Base-by-base conservation (phyloP, 148 eudicot species). In the Vaccinium corymbosum region DNA sequence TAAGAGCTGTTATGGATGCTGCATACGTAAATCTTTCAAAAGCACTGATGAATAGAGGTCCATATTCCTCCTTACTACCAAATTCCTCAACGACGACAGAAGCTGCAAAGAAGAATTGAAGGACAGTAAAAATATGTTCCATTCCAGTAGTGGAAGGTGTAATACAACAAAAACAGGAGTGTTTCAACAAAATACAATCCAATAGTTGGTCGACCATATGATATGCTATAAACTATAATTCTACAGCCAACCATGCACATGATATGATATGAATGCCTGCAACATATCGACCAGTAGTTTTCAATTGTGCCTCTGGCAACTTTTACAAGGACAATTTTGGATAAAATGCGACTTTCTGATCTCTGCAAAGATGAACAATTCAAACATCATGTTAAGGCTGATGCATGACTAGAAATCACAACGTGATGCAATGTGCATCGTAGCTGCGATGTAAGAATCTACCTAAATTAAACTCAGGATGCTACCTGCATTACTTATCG, bases 11-110 rank as follows among this genome's bases (percentile, higher is more conserved):
- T 56, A 97, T 90, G 83, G 99, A 93, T 88, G 94, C 85, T 56
- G 99, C 93, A 90, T 89, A 83, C 48, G 95, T 92, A 90, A 97
- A 92, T 89, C 98, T 91, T 86, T 93, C 94, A 83, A 97, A 88
- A 35, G 96, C 93, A 86, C 93, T 91, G 90, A 97, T 89, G 84
- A 91, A 94, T 84, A 97, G 84, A 80, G 90, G 86, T 85, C 97
- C 99, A 89, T 85, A 93, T 86, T 93, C 99, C 87, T 93, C 99
- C 81, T 87, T 91, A 35, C 85, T 86, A 82, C 99, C 93, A 89
- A 97, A 94, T 87, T 94, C 99, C 87, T 97, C 99, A 89, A 93
- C 66, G 29, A 92, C 86, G 83, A 93, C 88, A 81, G 97, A 90
- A 86, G 98, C 99, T 97, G 96, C 59, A 46, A 12, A 52, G 79